Evolutionary conservation across 768 basidiomycete species (phyloP).

Genomic region (Goffeauzyma gilvescens): DNA sequence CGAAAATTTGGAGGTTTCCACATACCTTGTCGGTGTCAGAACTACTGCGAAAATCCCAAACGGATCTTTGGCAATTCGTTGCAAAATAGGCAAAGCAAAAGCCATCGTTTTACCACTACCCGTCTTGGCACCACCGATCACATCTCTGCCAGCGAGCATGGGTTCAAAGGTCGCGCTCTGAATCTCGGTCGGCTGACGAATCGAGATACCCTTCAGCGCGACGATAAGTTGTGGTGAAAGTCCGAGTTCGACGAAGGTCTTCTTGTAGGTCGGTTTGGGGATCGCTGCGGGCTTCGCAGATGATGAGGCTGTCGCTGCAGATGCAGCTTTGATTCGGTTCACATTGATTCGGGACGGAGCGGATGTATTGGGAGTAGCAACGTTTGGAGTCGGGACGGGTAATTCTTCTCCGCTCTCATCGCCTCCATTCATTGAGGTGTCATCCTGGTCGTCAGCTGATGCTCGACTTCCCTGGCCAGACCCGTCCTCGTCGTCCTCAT

Average conservation of each 20-base stretch:
- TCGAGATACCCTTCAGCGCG: conserved; percentile 65
- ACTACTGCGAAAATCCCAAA: conserved; percentile 88
- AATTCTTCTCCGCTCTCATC: neutral
- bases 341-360: neutral
- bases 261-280: conserved; percentile 13
- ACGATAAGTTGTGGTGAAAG: conserved; percentile 39
- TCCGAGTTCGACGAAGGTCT: conserved; percentile 32
- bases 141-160: conserved; percentile 72
- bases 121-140: conserved; percentile 93
- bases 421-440: conserved; percentile 1
- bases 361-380: neutral
- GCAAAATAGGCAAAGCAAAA: conserved; percentile 85
- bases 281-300: too few relatives aligned
- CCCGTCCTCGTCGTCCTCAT: conserved; percentile 1
- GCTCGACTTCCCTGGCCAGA: neutral
- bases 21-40: conserved; percentile 81
- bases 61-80: conserved; percentile 68
- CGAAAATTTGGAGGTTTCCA: neutral
- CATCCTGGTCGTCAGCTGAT: neutral
- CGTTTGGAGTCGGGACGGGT: too few relatives aligned
- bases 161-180: conserved; percentile 79
- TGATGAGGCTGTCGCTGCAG: too few relatives aligned
- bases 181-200: conserved; percentile 63
- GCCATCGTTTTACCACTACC: conserved; percentile 96
- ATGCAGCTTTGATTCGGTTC: too few relatives aligned